Base-by-base conservation (phyloP, 2,329 filamentous ascomycete species). In the Paraphaeosphaeria sporulosa region DNA sequence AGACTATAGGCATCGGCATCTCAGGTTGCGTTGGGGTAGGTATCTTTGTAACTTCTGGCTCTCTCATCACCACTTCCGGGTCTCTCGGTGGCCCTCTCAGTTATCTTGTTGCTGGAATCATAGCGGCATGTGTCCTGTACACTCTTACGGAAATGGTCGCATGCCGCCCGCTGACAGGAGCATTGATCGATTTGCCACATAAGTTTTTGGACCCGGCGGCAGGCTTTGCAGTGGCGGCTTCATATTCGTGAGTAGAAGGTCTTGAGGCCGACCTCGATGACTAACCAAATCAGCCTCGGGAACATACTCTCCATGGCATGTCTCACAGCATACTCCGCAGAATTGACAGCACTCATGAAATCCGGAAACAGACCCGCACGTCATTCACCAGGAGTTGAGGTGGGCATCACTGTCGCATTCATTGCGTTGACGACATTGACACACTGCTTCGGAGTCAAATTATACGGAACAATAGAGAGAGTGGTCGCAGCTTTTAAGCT, bases 401-500 rank as follows among this genome's bases (percentile, higher is more conserved):
- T 61, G 1, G 69, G 56, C 10, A 69, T 70, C 27, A 71, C 70
- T 21, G 51, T 71, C 15, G 61, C 58, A 0, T 64, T 71, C 17
- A 66, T 71, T 27, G 61, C 51, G 7, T 36, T 71, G 47, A 71
- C 69, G n/a, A 69, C 69, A 3, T 40, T 70, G 10, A 65, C 67
- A 1, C 69, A 71, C 38, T 71, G 69, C 55, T 52, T 70, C 30
- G 69, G 69, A 21, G 66, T 71, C 10, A 68, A 64, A 69, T 57
- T 76, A 3, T 76, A 76, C 50, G 73, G 73, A 2, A 70, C 65
- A 34, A 62, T 76, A 13, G 73, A 75, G 58, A 62, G 73, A 42
- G 65, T 69, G 3, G 64, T 75, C 43, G 75, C 74, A 66, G 70
- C 68, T 60, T 64, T 73, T 50, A 76, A 76, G 58, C 58, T 75